phyloP scores from a whole-genome alignment of 2,329 filamentous ascomycete genomes.

The Aspergillus oerlinghausenensis region DNA sequence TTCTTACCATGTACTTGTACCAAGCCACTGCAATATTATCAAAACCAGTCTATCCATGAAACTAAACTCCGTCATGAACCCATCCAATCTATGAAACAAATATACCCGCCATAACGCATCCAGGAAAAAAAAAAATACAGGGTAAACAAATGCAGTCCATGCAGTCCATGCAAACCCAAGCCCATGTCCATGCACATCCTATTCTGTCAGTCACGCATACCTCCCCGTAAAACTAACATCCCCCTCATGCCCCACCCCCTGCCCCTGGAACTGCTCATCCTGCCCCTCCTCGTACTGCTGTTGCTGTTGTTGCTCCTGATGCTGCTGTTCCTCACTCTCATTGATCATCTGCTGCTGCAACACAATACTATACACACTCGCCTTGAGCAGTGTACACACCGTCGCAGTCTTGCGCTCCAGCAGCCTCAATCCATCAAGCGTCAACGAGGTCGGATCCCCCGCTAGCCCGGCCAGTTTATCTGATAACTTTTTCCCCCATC shows the following conservation, averaged over 20 bases:
- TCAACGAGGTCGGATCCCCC: conserved; percentile 68
- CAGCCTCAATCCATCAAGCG: conserved; percentile 72
- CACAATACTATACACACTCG: conserved; percentile 97
- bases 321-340: conserved; percentile 41
- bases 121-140: neutral
- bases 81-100: neutral
- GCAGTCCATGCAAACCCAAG: conserved; percentile 1
- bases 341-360: conserved; percentile 92
- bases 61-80: neutral
- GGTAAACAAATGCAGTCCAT: conserved; percentile 6
- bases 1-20: conserved; percentile 29
- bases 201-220: conserved; percentile 8
- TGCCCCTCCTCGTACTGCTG: conserved; percentile 16
- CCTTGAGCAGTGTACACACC: conserved; percentile 93
- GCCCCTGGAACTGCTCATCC: conserved; percentile 16
- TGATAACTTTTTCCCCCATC: conserved; percentile 26
- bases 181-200: conserved; percentile 2
- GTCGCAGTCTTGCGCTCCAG: conserved; percentile 91
- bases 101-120: neutral
- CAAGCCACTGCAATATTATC: conserved; percentile 8
- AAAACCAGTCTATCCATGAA: conserved; percentile 10
- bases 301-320: conserved; percentile 19
- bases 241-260: conserved; percentile 17
- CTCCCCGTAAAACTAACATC: conserved; percentile 22
- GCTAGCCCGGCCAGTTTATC: conserved; percentile 50